Percentiles rank a stretch among this genome's conserved stretches.
Conservation (phyloP, 306 rosid genomes). For the Lotus japonicus region DNA sequence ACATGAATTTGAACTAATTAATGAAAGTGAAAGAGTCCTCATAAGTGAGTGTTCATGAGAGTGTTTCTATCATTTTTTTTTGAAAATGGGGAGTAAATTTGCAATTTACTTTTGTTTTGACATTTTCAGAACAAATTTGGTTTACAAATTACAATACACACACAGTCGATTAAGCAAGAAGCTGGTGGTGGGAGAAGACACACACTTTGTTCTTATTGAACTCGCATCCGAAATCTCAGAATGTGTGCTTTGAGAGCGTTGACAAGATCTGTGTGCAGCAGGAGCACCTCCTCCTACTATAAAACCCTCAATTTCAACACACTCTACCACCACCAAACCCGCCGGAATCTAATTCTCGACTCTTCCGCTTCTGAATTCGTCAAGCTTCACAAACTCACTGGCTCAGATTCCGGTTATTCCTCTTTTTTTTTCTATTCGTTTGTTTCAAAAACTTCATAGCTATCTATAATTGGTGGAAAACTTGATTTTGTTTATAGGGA, state of each 20-base stretch:
- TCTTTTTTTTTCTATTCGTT: neutral
- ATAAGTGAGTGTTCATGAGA: too few relatives aligned
- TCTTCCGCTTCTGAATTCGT: constrained; percentile 46
- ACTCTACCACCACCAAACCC: constrained; percentile 24
- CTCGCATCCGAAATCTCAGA: neutral
- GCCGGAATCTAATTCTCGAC: constrained; percentile 57
- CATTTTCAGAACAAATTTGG: too few relatives aligned
- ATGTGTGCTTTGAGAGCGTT: constrained; percentile 39
- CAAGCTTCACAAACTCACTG: constrained; percentile 50
- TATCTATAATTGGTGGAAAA: too few relatives aligned
- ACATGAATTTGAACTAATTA: too few relatives aligned
- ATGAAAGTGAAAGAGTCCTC: too few relatives aligned
- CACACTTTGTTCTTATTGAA: neutral
- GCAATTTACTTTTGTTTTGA: too few relatives aligned
- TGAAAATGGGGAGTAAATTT: too few relatives aligned
- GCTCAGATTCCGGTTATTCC: constrained; percentile 54
- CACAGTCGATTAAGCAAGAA: too few relatives aligned
- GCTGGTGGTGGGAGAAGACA: too few relatives aligned
- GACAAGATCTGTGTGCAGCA: constrained; percentile 20
- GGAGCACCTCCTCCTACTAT: constrained; percentile 1
- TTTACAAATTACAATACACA: too few relatives aligned
- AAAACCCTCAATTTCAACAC: constrained; percentile 9
- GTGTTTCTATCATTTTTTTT: too few relatives aligned
- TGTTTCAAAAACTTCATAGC: neutral
- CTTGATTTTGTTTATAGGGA: too few relatives aligned